These are phyloP conservation scores for Acer negundo DNA, from an alignment of 345 rosid species.

Conservation along the genomic window DNA sequence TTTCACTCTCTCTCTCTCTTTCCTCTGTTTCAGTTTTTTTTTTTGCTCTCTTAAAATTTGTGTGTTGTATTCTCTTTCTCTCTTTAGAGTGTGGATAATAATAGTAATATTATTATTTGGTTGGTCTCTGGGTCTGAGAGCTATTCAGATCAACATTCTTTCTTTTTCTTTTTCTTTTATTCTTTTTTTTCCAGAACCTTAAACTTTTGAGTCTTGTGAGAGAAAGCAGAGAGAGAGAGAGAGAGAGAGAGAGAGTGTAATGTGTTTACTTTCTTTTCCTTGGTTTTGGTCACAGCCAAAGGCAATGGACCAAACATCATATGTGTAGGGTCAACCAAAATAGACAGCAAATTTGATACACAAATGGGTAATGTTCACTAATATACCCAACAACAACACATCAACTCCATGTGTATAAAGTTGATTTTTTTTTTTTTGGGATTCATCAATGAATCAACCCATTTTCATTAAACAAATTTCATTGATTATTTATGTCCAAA, in stretches of 20 bases:
- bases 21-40: not conserved
- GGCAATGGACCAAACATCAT: not conserved
- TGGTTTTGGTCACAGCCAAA: constrained; percentile 3
- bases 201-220: constrained; percentile 3
- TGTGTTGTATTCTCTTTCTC: not conserved
- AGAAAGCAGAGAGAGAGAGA: not conserved
- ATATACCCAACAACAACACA: constrained; percentile 6
- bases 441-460: not conserved
- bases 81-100: not conserved
- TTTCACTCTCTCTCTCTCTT: constrained; percentile 15
- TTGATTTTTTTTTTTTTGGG: constrained; percentile 7
- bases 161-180: constrained; percentile 5
- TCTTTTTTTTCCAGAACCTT: constrained; percentile 28
- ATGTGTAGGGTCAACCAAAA: constrained; percentile 29
- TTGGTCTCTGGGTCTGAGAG: constrained; percentile 17
- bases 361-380: not conserved
- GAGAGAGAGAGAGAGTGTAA: not conserved
- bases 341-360: constrained; percentile 22
- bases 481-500: not conserved
- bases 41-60: not conserved
- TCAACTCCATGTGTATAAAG: constrained; percentile 40
- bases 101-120: not conserved
- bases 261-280: not conserved
- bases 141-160: constrained; percentile 27
- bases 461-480: too few species aligned